Conservation (phyloP, 768 basidiomycete species). For the Suillus tomentosus region DNA sequence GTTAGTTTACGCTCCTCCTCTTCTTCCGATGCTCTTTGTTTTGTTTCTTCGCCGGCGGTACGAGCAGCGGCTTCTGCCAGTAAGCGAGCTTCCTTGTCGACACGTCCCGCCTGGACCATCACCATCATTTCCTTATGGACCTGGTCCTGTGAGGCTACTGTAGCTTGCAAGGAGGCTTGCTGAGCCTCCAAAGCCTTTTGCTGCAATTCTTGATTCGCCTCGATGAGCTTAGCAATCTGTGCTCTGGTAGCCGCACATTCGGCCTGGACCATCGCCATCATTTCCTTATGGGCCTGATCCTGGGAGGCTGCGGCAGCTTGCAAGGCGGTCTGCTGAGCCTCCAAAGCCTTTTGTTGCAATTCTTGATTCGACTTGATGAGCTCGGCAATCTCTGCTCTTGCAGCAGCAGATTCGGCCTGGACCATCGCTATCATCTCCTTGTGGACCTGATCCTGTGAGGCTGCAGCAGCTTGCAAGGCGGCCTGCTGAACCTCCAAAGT, state of each 20-base stretch:
- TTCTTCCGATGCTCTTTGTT: constrained; percentile 2
- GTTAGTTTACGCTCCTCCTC: constrained; percentile 17
- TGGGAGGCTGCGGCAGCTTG: neutral
- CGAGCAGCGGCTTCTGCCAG: constrained; percentile 12
- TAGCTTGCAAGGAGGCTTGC: no score
- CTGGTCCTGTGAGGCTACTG: neutral
- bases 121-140: constrained; percentile 4
- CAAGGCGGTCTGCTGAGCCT: neutral
- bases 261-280: constrained; percentile 5
- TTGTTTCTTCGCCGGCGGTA: constrained; percentile 7
- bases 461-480: constrained; percentile 1
- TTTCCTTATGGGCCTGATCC: neutral
- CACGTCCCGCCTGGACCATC: neutral
- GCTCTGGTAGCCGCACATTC: neutral
- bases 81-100: constrained; percentile 10
- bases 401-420: neutral
- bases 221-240: neutral
- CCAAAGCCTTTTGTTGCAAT: neutral
- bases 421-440: constrained; percentile 8
- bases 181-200: neutral
- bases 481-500: neutral
- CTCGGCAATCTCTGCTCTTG: neutral
- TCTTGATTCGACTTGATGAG: constrained; percentile 1
- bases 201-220: neutral
- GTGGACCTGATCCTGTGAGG: neutral